Evolutionary conservation across 345 rosid genomes (phyloP), one percentile per base, ranked within the genome.

Genomic region (Hibiscus tridactylites): DNA sequence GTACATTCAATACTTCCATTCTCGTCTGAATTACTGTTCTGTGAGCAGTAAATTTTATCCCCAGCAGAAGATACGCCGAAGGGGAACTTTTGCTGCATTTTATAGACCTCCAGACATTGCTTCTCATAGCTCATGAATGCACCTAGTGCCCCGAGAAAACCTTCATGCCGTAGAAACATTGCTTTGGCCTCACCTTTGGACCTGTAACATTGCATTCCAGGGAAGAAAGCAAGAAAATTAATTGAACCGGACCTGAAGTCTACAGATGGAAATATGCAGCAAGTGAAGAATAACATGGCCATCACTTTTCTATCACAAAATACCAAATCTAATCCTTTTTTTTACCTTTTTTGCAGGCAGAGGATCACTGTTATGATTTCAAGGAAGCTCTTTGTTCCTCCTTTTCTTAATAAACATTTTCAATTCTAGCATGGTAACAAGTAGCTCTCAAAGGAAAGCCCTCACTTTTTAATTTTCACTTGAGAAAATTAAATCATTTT

Each of bases 131-230:
- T 85, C 37, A 75, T 72, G 78, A 85, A 85, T 50, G 98, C 95
- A 16, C 98, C 97, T 79, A 89, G 65, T 16, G 90, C 96, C 68
- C 98, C 98, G 54, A 93, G 88, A 85, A 93, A 91, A 44, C 97
- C 98, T 85, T 89, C 97, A 63, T 93, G 97, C 61, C 79, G 71
- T 74, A 91, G 76, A 73, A 89, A 93, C 96, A 91, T 85, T 67
- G 98, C 97, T 77, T 89, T 78, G 3, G 93, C 97, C 70, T 89
- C 97, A 3, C 98, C 97, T 85, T 89, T 93, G 9, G 93, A 91
- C 97, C 98, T 89, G 77, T 26, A 74, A 65, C 68, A 16, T 39
- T 37, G n/a, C 53, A 54, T 39, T 71, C 35, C 46, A 10, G 24
- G 13, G 65, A 37, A 42, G 66, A 52, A 3, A 4, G 52, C 37